These are phyloP conservation scores for Clitopilus hobsonii DNA, from an alignment of 768 basidiomycete species.

Conservation along the genomic window DNA sequence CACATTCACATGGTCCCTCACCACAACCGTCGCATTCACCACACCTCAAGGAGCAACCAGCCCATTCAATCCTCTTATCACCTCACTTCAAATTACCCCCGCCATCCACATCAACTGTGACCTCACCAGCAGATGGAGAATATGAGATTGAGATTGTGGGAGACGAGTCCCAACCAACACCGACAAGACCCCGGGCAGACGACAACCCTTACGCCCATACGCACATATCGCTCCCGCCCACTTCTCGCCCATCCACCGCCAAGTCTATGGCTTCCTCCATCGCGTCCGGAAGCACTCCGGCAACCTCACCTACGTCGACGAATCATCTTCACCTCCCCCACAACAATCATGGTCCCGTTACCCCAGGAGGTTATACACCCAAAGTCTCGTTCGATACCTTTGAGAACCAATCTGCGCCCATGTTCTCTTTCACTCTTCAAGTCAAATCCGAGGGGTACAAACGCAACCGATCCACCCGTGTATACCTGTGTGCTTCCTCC, in stretches of 20 bases:
- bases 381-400: constrained; percentile 89
- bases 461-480: constrained; percentile 72
- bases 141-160: neutral
- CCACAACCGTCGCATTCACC: neutral
- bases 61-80: neutral
- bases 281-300: neutral
- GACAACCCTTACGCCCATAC: neutral
- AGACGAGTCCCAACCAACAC: neutral
- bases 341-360: constrained; percentile 8
- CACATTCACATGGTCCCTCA: neutral
- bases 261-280: neutral
- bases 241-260: neutral
- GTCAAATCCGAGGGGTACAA: constrained; percentile 82
- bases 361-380: constrained; percentile 41
- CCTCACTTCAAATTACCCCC: neutral
- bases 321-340: neutral
- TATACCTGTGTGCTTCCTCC: constrained; percentile 86
- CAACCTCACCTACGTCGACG: neutral
- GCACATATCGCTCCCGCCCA: neutral
- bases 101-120: neutral
- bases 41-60: neutral
- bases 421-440: constrained; percentile 86
- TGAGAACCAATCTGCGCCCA: constrained; percentile 71
- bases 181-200: neutral
- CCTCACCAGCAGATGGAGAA: neutral